Percentiles rank a stretch among this genome's conserved stretches.
These are phyloP conservation scores for Kuraishia piskuri DNA, from an alignment of 805 yeast genomes.

Conservation along the genomic window DNA sequence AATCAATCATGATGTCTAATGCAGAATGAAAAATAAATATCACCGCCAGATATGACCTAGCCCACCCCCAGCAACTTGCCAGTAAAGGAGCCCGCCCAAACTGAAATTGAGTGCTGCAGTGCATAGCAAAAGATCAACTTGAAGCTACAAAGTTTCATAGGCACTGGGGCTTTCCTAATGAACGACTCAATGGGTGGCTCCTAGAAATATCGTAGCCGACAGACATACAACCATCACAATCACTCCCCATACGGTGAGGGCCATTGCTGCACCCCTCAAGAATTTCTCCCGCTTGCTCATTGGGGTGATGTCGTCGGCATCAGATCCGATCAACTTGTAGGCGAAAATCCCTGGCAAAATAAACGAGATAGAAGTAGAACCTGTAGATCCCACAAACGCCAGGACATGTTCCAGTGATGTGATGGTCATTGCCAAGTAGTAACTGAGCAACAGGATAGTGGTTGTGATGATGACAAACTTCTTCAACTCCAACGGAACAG, in stretches of 20 bases:
- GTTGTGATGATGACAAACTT: slow-evolving; percentile 32
- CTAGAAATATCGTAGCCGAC: slow-evolving; percentile 3
- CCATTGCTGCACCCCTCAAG: slow-evolving; percentile 41
- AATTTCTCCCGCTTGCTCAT: slow-evolving; percentile 19
- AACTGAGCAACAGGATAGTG: slow-evolving; percentile 42
- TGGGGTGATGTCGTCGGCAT: slow-evolving; percentile 12
- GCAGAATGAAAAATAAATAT: too few species aligned
- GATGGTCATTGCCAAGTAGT: slow-evolving; percentile 56
- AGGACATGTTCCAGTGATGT: slow-evolving; percentile 72
- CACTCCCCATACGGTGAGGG: slow-evolving; percentile 60
- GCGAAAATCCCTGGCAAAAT: slow-evolving; percentile 87
- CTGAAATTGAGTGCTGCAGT: too few species aligned
- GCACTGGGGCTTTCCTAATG: background rate
- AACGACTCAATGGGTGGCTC: slow-evolving; percentile 1
- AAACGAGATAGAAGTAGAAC: slow-evolving; percentile 86
- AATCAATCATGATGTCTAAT: too few species aligned
- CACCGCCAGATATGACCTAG: too few species aligned
- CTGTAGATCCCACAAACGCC: slow-evolving; percentile 88
- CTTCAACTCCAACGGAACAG: slow-evolving; percentile 11
- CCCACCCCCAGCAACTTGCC: too few species aligned
- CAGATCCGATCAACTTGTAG: slow-evolving; percentile 57
- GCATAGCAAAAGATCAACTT: too few species aligned
- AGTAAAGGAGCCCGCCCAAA: too few species aligned
- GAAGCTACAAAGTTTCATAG: too few species aligned
- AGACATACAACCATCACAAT: slow-evolving; percentile 25